Conservation (phyloP, 1,284 basidiomycete genomes). For the Microbotryum saponariae region DNA sequence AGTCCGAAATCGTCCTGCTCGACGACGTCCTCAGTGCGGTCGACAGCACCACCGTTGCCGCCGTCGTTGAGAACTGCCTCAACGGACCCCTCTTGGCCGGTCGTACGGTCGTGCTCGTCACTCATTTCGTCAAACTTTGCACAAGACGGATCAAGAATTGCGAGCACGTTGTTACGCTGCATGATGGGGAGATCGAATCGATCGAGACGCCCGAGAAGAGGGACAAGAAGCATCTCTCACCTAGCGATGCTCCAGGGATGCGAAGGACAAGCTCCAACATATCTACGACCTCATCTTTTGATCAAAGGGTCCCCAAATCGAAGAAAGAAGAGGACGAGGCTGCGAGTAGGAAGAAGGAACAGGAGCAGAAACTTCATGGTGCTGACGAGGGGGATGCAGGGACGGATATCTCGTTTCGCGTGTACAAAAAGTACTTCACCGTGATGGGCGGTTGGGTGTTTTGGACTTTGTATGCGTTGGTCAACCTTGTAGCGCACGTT, state of each 20-base stretch:
- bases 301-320: no score
- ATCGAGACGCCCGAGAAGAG: conserved; percentile 50
- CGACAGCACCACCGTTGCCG: conserved; percentile 62
- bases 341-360: conserved; percentile 47
- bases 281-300: no score
- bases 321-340: conserved; percentile 38
- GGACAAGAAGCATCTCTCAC: conserved; percentile 15
- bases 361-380: conserved; percentile 63
- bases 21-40: conserved; percentile 35
- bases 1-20: conserved; percentile 27
- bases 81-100: conserved; percentile 69
- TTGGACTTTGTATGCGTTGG: conserved; percentile 59
- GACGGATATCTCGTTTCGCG: conserved; percentile 57
- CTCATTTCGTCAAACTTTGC: conserved; percentile 76
- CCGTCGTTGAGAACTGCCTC: conserved; percentile 72
- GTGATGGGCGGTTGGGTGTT: conserved; percentile 45
- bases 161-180: conserved; percentile 59
- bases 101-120: conserved; percentile 77
- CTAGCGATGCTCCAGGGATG: conserved; percentile 5
- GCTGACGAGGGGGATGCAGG: conserved; percentile 83
- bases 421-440: conserved; percentile 72
- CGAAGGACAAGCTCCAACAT: background rate
- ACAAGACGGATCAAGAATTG: conserved; percentile 50
- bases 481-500: conserved; percentile 35
- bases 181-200: conserved; percentile 70